Evolutionary conservation across 495 filamentous ascomycete species (phyloP).

Genomic region (Aspergillus coremiiformis): DNA sequence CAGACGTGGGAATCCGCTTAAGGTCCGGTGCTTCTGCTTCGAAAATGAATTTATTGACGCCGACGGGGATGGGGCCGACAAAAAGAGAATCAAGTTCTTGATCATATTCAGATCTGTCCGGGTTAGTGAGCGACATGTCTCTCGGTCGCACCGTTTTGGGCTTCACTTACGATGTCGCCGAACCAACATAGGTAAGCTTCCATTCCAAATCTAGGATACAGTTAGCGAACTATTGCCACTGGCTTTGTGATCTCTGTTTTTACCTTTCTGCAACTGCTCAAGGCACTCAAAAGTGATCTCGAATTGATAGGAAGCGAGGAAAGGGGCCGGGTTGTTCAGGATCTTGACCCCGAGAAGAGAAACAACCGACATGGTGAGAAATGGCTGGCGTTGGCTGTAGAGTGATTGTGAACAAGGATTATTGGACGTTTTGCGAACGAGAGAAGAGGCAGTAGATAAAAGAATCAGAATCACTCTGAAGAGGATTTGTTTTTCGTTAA

Average conservation of each 20-base stretch:
- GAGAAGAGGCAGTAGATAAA: background rate
- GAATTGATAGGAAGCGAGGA: conserved; percentile 83
- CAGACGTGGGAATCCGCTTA: conserved; percentile 79
- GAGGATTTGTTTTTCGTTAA: background rate
- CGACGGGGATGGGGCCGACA: conserved; percentile 91
- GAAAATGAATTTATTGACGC: conserved; percentile 98
- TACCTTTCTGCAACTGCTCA: conserved; percentile 86
- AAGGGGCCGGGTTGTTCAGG: conserved; percentile 90
- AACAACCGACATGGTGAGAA: conserved; percentile 81
- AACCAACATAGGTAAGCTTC: conserved; percentile 98
- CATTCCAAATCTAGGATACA: conserved; percentile 80
- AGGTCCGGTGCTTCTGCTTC: conserved; percentile 89
- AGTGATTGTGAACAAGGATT: background rate
- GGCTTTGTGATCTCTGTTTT: background rate
- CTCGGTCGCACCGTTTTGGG: background rate
- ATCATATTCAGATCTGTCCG: conserved; percentile 77
- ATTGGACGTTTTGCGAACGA: background rate
- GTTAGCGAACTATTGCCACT: background rate
- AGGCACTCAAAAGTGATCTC: conserved; percentile 99
- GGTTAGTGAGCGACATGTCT: conserved; percentile 17
- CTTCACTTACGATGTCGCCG: conserved; percentile 77
- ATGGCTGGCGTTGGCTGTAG: conserved; percentile 5
- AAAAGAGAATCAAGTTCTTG: conserved; percentile 96
- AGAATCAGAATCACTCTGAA: background rate
- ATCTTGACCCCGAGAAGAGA: conserved; percentile 92